These are phyloP conservation scores for Cladorrhinum sp. DNA, from an alignment of 2,329 filamentous ascomycete species.

Conservation along the genomic window DNA sequence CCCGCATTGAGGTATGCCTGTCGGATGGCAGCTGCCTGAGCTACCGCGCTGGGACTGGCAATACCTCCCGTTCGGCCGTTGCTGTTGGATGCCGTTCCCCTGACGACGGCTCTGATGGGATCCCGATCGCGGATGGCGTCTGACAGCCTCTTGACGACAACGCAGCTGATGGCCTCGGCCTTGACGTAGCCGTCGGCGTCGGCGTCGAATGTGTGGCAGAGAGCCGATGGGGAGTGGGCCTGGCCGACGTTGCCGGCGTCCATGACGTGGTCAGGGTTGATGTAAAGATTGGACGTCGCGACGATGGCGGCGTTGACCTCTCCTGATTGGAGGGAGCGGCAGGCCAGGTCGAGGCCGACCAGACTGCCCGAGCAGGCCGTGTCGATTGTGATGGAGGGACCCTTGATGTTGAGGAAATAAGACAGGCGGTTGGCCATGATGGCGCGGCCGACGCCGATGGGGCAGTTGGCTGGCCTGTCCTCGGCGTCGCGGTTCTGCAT, in stretches of 20 bases:
- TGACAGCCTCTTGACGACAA: slow-evolving; percentile 46
- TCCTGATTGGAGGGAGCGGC: slow-evolving; percentile 26
- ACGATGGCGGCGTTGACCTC: slow-evolving; percentile 37
- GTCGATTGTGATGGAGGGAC: slow-evolving; percentile 33
- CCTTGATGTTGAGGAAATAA: slow-evolving; percentile 38
- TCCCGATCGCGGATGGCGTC: slow-evolving; percentile 47
- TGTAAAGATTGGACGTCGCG: slow-evolving; percentile 36
- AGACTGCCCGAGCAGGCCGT: slow-evolving; percentile 40
- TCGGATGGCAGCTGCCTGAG: slow-evolving; percentile 35
- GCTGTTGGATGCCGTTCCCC: slow-evolving; percentile 57
- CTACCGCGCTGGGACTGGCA: slow-evolving; percentile 37
- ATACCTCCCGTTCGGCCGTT: slow-evolving; percentile 44
- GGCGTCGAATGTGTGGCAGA: slow-evolving; percentile 32
- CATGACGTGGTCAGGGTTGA: slow-evolving; percentile 25
- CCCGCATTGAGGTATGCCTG: slow-evolving; percentile 32
- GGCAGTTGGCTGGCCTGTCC: slow-evolving; percentile 23
- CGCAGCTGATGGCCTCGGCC: slow-evolving; percentile 34
- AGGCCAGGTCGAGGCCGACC: slow-evolving; percentile 34
- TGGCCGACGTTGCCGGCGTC: slow-evolving; percentile 30
- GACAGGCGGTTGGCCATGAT: slow-evolving; percentile 37
- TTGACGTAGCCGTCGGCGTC: slow-evolving; percentile 13
- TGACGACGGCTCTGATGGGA: slow-evolving; percentile 54
- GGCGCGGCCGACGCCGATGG: slow-evolving; percentile 29
- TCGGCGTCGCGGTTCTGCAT: slow-evolving; percentile 27
- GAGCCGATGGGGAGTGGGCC: slow-evolving; percentile 6